These are phyloP conservation scores for Cytospora piceae DNA, from an alignment of 2,329 filamentous ascomycete genomes.

Conservation along the genomic window DNA sequence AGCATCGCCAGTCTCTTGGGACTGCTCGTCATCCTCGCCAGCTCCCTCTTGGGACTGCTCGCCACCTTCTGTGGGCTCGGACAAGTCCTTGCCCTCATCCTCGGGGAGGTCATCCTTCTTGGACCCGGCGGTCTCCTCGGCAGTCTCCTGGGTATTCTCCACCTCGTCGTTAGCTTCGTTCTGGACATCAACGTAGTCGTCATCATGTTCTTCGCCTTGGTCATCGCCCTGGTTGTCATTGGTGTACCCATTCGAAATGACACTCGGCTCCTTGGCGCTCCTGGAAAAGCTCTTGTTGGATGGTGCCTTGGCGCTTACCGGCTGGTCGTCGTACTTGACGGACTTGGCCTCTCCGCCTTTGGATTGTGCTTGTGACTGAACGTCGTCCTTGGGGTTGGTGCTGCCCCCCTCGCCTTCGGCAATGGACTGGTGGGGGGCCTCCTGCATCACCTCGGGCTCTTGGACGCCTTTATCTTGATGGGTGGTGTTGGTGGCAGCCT, in stretches of 20 bases:
- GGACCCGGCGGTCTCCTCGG: conserved; percentile 17
- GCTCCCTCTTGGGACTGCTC: conserved; percentile 21
- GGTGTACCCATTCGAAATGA: conserved; percentile 24
- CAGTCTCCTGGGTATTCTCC: conserved; percentile 16
- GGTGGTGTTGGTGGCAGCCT: conserved; percentile 24
- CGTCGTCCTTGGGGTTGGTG: neutral
- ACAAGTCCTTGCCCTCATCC: conserved; percentile 33
- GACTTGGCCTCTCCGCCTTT: conserved; percentile 22
- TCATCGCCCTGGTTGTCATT: conserved; percentile 19
- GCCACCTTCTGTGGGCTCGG: conserved; percentile 29
- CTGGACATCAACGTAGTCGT: conserved; percentile 4
- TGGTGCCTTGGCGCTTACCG: conserved; percentile 22
- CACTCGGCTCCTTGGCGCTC: conserved; percentile 27
- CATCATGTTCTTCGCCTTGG: conserved; percentile 10
- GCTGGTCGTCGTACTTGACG: conserved; percentile 30
- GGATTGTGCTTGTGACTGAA: conserved; percentile 24
- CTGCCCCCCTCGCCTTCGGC: conserved; percentile 18
- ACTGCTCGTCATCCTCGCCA: neutral
- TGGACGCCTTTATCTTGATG: conserved; percentile 27
- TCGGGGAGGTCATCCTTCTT: conserved; percentile 28
- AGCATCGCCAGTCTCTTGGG: neutral
- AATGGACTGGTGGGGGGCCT: conserved; percentile 9
- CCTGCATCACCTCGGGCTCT: conserved; percentile 23
- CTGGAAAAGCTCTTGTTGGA: conserved; percentile 30
- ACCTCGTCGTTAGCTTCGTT: conserved; percentile 13